Evolutionary conservation across 805 yeast species (phyloP).

Genomic region (Sugiyamaella chiloensis): DNA sequence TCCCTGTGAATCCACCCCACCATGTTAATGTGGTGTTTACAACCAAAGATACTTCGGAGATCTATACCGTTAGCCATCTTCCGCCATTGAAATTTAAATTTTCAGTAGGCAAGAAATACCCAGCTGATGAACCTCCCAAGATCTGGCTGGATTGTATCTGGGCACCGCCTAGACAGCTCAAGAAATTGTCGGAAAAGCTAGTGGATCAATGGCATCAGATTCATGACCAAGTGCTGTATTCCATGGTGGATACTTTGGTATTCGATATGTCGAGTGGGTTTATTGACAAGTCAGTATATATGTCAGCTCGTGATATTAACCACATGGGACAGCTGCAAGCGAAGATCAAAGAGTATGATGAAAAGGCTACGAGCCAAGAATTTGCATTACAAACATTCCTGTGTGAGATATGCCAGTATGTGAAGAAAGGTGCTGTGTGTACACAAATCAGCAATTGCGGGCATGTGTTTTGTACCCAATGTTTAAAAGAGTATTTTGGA

Average conservation of each 20-base stretch:
- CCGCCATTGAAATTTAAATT: constrained; percentile 20
- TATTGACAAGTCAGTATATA: background rate
- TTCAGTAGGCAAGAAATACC: constrained; percentile 18
- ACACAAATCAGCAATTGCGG: constrained; percentile 16
- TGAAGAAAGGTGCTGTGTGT: constrained; percentile 19
- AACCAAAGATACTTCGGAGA: background rate
- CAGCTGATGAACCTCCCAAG: constrained; percentile 13
- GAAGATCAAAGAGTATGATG: constrained; percentile 12
- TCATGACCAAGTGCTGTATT: constrained; percentile 16
- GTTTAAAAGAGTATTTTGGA: constrained; percentile 19
- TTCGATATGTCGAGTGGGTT: constrained; percentile 3
- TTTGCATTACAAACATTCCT: constrained; percentile 18
- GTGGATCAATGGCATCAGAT: constrained; percentile 13
- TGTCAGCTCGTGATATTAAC: background rate
- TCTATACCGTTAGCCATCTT: constrained; percentile 10
- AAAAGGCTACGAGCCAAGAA: constrained; percentile 10
- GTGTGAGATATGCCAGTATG: constrained; percentile 24
- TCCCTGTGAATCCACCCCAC: constrained; percentile 11
- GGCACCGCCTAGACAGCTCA: constrained; percentile 8
- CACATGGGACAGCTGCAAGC: constrained; percentile 5
- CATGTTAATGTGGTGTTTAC: constrained; percentile 10
- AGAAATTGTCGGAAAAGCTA: constrained; percentile 3
- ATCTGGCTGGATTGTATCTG: constrained; percentile 14
- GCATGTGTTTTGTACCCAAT: constrained; percentile 23
- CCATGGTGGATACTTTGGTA: constrained; percentile 17